Percentiles rank a stretch among this genome's conserved stretches.
Evolutionary conservation across 176 grass and related monocot species (phyloP).

Genomic region (Chloris gayana): DNA sequence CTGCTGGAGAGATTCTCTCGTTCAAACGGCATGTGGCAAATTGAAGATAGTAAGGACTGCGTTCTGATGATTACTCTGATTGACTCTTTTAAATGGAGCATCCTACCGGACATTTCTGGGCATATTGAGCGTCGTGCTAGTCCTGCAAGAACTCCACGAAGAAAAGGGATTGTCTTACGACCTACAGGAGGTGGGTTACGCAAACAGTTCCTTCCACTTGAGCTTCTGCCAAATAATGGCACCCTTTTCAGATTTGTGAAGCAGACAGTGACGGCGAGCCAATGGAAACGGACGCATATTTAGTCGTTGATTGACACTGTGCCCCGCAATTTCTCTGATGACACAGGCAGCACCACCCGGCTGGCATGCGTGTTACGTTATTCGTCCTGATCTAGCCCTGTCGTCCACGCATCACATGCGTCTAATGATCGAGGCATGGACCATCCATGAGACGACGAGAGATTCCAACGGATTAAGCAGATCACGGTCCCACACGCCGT

Average conservation of each 20-base stretch:
- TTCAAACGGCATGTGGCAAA: background rate
- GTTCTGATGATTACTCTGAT: background rate
- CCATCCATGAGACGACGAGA: background rate
- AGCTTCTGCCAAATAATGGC: no score
- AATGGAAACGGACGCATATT: background rate
- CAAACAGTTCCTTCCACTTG: no score
- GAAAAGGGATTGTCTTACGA: no score
- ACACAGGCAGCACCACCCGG: background rate
- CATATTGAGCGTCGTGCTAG: no score
- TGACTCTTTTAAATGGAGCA: no score
- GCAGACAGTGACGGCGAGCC: slow-evolving; percentile 25
- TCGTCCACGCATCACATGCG: background rate
- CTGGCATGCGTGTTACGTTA: background rate
- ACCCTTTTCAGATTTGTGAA: background rate
- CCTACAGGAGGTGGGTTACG: no score
- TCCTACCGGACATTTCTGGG: no score
- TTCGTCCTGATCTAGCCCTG: background rate
- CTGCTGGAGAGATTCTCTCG: background rate
- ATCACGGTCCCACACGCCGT: background rate
- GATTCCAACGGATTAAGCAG: background rate
- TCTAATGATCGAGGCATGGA: background rate
- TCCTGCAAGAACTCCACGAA: no score
- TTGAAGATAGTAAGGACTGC: background rate
- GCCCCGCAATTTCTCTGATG: no score
- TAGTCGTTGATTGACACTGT: background rate